A percentile compares a stretch with the other conserved stretches of the same genome.
Conservation (phyloP, 2,329 filamentous ascomycete genomes). For the Ascochyta rabiei region DNA sequence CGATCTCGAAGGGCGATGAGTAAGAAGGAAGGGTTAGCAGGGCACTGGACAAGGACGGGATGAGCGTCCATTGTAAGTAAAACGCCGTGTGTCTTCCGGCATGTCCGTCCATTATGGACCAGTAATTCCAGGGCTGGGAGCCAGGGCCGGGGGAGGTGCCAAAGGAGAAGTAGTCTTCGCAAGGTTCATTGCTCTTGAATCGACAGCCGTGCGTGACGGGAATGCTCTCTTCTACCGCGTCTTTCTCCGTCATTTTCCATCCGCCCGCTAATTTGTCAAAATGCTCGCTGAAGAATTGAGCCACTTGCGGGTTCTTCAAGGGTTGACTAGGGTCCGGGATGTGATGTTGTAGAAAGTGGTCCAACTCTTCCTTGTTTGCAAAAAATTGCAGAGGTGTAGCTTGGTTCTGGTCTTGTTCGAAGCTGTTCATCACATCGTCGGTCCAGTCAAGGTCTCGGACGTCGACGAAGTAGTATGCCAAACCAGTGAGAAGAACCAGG, state of each 20-base stretch:
- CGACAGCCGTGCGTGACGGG: constrained; percentile 43
- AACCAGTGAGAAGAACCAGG: constrained; percentile 28
- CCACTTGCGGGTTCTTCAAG: constrained; percentile 28
- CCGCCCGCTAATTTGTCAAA: constrained; percentile 35
- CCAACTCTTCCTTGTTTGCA: constrained; percentile 33
- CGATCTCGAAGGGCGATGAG: constrained; percentile 56
- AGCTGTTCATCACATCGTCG: constrained; percentile 27
- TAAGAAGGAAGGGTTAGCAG: constrained; percentile 39
- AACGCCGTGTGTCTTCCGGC: constrained; percentile 54
- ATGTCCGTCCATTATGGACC: constrained; percentile 59
- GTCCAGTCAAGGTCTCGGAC: constrained; percentile 28
- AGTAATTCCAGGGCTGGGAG: constrained; percentile 43
- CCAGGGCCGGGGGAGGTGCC: constrained; percentile 40
- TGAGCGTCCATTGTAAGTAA: constrained; percentile 50
- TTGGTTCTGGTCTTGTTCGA: constrained; percentile 17
- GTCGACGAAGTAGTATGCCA: constrained; percentile 35
- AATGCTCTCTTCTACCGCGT: constrained; percentile 30
- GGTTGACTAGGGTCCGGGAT: constrained; percentile 27
- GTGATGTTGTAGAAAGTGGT: constrained; percentile 35
- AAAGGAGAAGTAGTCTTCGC: constrained; percentile 41
- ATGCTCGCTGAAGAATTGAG: constrained; percentile 28
- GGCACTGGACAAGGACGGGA: constrained; percentile 51
- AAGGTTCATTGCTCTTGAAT: constrained; percentile 39
- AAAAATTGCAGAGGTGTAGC: constrained; percentile 37
- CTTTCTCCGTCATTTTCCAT: constrained; percentile 38